Evolutionary conservation across 106 monocot species (phyloP).

Genomic region (Allium fistulosum): DNA sequence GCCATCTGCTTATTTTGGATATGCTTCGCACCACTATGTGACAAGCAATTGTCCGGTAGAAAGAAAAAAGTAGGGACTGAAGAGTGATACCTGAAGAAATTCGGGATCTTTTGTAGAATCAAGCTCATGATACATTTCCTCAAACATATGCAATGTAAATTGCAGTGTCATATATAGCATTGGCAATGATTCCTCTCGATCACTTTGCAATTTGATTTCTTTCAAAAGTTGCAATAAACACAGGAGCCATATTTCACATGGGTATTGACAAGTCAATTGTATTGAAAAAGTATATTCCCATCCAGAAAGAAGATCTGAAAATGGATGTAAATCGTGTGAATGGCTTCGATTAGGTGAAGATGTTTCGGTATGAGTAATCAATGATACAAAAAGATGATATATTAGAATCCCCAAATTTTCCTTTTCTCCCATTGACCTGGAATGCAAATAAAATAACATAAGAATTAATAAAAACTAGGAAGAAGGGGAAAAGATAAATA

Average conservation of each 20-base stretch:
- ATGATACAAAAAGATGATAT: slow-evolving; percentile 44
- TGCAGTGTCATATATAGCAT: slow-evolving; percentile 39
- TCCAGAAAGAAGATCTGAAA: slow-evolving; percentile 13
- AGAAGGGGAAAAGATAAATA: slow-evolving; percentile 3
- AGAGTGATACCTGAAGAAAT: slow-evolving; percentile 49
- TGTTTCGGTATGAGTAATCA: slow-evolving; percentile 22
- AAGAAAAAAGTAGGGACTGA: no score
- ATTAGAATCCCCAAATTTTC: slow-evolving; percentile 48
- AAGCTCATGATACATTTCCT: slow-evolving; percentile 56
- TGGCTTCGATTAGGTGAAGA: slow-evolving; percentile 8
- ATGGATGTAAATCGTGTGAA: slow-evolving; percentile 7
- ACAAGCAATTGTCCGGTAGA: no score
- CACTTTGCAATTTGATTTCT: slow-evolving; percentile 28
- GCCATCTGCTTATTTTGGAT: no score
- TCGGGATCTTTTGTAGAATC: slow-evolving; percentile 43
- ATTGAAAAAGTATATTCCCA: slow-evolving; percentile 74
- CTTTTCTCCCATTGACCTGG: slow-evolving; percentile 79
- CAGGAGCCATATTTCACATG: slow-evolving; percentile 77
- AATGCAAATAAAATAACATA: slow-evolving; percentile 5
- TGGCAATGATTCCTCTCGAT: slow-evolving; percentile 18
- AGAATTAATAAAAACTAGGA: slow-evolving; percentile 6
- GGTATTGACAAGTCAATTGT: slow-evolving; percentile 61
- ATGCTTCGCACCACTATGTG: no score
- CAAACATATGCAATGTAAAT: slow-evolving; percentile 52
- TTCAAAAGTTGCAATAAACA: slow-evolving; percentile 52